Conservation (phyloP, 2,329 filamentous ascomycete genomes). For the Pseudogymnoascus verrucosus region DNA sequence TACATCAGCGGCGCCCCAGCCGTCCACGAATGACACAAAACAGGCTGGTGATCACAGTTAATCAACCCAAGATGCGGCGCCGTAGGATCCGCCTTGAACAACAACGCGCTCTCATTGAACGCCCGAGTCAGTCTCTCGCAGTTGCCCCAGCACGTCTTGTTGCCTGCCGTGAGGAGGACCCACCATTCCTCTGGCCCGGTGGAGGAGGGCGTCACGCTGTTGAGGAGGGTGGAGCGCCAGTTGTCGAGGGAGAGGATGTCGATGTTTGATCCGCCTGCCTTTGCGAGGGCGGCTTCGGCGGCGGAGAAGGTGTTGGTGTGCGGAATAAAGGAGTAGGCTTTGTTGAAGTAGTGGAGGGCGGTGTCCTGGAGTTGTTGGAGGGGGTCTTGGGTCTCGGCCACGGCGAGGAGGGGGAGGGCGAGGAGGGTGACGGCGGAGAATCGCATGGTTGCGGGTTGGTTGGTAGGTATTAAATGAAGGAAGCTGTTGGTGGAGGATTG, state of each 20-base stretch:
- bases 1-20: constrained; percentile 57
- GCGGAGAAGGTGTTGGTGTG: constrained; percentile 36
- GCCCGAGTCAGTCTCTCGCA: constrained; percentile 58
- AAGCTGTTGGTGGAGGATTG: constrained; percentile 1
- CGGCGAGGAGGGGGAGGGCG: constrained; percentile 48
- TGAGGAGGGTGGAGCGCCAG: constrained; percentile 62
- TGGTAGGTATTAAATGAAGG: background rate
- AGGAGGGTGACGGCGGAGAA: constrained; percentile 44
- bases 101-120: constrained; percentile 56
- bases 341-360: constrained; percentile 56
- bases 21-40: constrained; percentile 70
- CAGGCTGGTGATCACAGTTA: constrained; percentile 66
- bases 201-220: constrained; percentile 49
- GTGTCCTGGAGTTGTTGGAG: constrained; percentile 52
- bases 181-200: constrained; percentile 67
- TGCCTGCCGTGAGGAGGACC: constrained; percentile 64
- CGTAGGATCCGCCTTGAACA: constrained; percentile 52
- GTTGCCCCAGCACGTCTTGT: constrained; percentile 64
- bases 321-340: constrained; percentile 47
- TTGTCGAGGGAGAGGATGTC: constrained; percentile 57
- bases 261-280: constrained; percentile 44
- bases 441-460: constrained; percentile 40
- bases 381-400: constrained; percentile 44
- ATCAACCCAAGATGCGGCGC: constrained; percentile 61
- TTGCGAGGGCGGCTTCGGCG: constrained; percentile 40